Base-by-base conservation (phyloP, 306 rosid species). In the Hippophae tibetana region DNA sequence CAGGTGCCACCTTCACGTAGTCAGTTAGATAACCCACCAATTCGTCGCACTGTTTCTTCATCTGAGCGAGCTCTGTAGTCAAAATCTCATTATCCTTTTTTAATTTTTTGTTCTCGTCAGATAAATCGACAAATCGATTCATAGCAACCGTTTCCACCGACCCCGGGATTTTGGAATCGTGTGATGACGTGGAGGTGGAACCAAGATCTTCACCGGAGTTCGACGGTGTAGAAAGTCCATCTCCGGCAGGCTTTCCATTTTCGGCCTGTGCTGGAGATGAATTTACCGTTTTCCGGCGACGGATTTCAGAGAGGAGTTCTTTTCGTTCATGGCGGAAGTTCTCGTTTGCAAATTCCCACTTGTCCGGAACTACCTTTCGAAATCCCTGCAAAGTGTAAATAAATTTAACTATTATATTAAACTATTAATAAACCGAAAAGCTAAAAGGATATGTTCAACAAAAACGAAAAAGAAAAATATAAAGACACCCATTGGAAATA, bases 291-390 rank as follows among this genome's bases (percentile, higher is more conserved):
- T 88, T 93, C 43, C 99, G 94, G 13, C 99, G 99, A 1, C 86
- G 89, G 47, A 93, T 86, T 14, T 68, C 67, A 1, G 74, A 5
- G 64, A 93, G 90, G 6, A 88, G 90, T 47, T 84, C 82, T 52
- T 73, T 82, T 38, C 83, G 68, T 2, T 82, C 94, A 50, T 81
- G 84, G 45, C 65, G 82, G 84, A 93, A 93, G 50, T 93, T 31
- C 38, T 93, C 94, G 75, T 86, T 93, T 4, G 95, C 86, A 64
- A 93, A 93, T 67, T 93, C 99, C 99, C 99, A 93, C 75, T 88
- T 86, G 76, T 93, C 99, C 13, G 90, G 90, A 10, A 80, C 99
- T 0, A 70, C 86, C 70, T 93, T 93, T 13, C 94, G 72, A 43
- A 93, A 93, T 5, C 96, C 96, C 96, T 92, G 65, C 3, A 62